Conservation (phyloP, 2,329 filamentous ascomycete genomes). For the Nannizziopsis arthrosporioides region DNA sequence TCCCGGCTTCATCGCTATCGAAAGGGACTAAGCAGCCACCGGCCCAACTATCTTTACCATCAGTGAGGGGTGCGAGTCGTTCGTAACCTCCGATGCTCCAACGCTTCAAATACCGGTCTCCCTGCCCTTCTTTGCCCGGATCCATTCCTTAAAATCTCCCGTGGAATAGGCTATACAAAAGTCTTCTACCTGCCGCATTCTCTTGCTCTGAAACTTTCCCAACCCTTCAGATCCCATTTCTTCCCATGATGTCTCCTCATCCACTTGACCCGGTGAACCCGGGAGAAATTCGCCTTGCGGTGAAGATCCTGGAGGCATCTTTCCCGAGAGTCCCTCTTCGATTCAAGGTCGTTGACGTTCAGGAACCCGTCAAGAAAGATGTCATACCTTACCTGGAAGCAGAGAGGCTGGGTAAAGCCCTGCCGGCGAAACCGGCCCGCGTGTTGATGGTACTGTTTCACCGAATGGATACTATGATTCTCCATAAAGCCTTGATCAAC, state of each 20-base stretch:
- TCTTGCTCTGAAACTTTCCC: constrained; percentile 1
- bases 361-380: constrained; percentile 52
- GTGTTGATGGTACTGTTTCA: constrained; percentile 44
- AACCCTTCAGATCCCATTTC: background rate
- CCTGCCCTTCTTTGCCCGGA: background rate
- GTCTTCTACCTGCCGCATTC: constrained; percentile 7
- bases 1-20: no score
- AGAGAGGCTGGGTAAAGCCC: constrained; percentile 43
- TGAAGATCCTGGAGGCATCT: constrained; percentile 27
- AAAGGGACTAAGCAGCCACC: background rate
- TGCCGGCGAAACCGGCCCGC: constrained; percentile 41
- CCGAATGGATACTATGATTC: constrained; percentile 33
- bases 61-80: background rate
- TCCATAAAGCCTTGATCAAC: constrained; percentile 32
- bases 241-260: constrained; percentile 18
- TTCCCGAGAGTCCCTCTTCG: constrained; percentile 30
- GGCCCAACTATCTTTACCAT: background rate
- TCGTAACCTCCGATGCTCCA: background rate
- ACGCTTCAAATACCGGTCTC: constrained; percentile 5
- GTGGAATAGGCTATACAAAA: constrained; percentile 1
- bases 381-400: constrained; percentile 51
- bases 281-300: constrained; percentile 31
- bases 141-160: background rate
- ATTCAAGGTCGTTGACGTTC: constrained; percentile 56
- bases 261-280: constrained; percentile 33